A percentile compares a stretch with the other conserved stretches of the same genome.
phyloP scores from a whole-genome alignment of 2,329 filamentous ascomycete genomes.

The Diaporthe sp. region DNA sequence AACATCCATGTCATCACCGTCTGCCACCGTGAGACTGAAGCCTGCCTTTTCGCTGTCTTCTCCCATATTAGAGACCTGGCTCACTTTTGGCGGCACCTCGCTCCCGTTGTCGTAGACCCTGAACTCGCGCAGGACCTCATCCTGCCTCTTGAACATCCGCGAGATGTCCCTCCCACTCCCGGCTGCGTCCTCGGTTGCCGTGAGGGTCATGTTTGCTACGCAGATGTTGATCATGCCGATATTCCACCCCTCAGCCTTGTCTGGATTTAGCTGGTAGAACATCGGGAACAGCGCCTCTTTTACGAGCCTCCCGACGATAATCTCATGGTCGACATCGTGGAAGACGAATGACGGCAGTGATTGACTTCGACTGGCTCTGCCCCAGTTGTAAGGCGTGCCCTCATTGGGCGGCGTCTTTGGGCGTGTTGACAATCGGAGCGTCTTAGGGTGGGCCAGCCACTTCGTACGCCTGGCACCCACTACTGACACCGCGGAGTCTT shows the following conservation, averaged over 20 bases:
- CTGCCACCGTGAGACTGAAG: not conserved
- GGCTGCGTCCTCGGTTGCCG: slow-evolving; percentile 62
- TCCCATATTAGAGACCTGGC: slow-evolving; percentile 40
- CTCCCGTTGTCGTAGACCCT: slow-evolving; percentile 62
- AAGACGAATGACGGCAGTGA: slow-evolving; percentile 83
- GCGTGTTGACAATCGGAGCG: slow-evolving; percentile 84
- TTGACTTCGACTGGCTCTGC: slow-evolving; percentile 81
- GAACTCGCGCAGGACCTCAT: slow-evolving; percentile 77
- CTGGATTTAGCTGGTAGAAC: slow-evolving; percentile 80
- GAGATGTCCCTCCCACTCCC: slow-evolving; percentile 82
- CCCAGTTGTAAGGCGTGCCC: slow-evolving; percentile 70
- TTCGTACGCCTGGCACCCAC: slow-evolving; percentile 33
- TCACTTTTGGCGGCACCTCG: slow-evolving; percentile 41
- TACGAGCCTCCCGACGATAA: slow-evolving; percentile 77
- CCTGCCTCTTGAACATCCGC: slow-evolving; percentile 85
- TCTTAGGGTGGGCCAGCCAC: slow-evolving; percentile 88
- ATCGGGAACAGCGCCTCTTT: slow-evolving; percentile 77
- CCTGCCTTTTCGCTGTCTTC: not conserved
- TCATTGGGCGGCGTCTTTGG: slow-evolving; percentile 55
- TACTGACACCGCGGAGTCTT: slow-evolving; percentile 47
- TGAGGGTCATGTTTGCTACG: slow-evolving; percentile 83
- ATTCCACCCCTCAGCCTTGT: slow-evolving; percentile 78
- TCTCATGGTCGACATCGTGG: slow-evolving; percentile 63
- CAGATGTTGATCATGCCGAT: slow-evolving; percentile 88
- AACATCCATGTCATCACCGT: not conserved